A percentile compares a stretch with the other conserved stretches of the same genome.
Evolutionary conservation across 331 rosid species (phyloP).

Genomic region (Quercus tomentella): DNA sequence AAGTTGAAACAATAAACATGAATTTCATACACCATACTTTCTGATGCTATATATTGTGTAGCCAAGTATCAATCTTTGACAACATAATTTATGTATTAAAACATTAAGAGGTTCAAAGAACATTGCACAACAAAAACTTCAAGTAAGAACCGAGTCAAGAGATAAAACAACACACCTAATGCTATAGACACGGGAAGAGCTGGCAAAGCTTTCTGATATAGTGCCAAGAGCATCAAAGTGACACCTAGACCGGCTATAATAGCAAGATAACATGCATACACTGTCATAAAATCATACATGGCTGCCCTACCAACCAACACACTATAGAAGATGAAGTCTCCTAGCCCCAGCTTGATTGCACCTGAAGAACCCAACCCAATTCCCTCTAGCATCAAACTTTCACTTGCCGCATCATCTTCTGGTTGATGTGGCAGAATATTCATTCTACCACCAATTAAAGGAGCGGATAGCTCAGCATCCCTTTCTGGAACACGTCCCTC

Average conservation of each 20-base stretch:
- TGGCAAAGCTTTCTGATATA: constrained; percentile 89
- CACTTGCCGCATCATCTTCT: constrained; percentile 32
- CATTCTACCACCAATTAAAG: constrained; percentile 50
- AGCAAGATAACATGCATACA: constrained; percentile 95
- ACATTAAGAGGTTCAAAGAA: constrained; percentile 86
- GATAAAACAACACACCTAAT: constrained; percentile 73
- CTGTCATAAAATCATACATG: constrained; percentile 93
- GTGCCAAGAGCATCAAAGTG: constrained; percentile 78
- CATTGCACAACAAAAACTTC: constrained; percentile 84
- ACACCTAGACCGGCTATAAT: constrained; percentile 91
- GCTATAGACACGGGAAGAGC: constrained; percentile 86
- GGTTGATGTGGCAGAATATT: constrained; percentile 19
- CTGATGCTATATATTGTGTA: neutral
- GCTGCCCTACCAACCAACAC: constrained; percentile 98
- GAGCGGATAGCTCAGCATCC: constrained; percentile 40
- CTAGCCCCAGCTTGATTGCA: constrained; percentile 89
- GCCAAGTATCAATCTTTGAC: neutral
- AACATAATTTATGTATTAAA: constrained; percentile 21
- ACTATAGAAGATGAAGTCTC: constrained; percentile 94
- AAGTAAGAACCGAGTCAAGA: constrained; percentile 80
- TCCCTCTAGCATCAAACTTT: constrained; percentile 69
- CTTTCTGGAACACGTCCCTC: constrained; percentile 47
- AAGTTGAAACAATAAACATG: neutral
- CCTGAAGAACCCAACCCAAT: constrained; percentile 91
- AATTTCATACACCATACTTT: neutral